Conservation (phyloP, 2,329 filamentous ascomycete species). For the Nigrograna mackinnonii region DNA sequence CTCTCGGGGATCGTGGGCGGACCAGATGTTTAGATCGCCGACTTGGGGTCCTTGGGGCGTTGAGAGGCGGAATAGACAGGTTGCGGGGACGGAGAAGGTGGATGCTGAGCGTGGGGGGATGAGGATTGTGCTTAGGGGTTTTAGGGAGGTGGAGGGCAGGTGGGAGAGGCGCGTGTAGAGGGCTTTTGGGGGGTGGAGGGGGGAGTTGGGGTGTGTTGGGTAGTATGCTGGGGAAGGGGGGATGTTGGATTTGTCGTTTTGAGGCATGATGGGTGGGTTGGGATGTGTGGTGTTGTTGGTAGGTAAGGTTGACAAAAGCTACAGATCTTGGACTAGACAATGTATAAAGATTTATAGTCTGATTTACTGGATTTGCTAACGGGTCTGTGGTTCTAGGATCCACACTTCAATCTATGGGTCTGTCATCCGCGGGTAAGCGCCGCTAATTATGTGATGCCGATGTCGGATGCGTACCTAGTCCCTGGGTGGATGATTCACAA, state of each 20-base stretch:
- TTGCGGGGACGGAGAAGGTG: constrained; percentile 72
- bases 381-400: too few species aligned
- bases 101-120: constrained; percentile 74
- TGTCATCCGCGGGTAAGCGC: too few species aligned
- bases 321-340: neutral
- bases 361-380: too few species aligned
- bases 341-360: neutral
- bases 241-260: neutral
- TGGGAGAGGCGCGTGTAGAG: constrained; percentile 29
- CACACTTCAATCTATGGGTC: too few species aligned
- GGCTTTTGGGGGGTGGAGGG: constrained; percentile 33
- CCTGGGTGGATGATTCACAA: too few species aligned
- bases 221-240: constrained; percentile 39
- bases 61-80: constrained; percentile 71
- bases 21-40: constrained; percentile 84
- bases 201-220: constrained; percentile 31
- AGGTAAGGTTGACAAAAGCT: neutral
- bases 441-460: too few species aligned
- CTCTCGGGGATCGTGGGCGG: constrained; percentile 74
- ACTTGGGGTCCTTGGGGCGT: constrained; percentile 80
- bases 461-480: too few species aligned
- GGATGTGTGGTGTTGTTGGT: neutral
- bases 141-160: constrained; percentile 13
- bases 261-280: neutral
- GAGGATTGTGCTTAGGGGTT: constrained; percentile 35